Conservation (phyloP, 129 eudicot species). For the Tanacetum coccineum region DNA sequence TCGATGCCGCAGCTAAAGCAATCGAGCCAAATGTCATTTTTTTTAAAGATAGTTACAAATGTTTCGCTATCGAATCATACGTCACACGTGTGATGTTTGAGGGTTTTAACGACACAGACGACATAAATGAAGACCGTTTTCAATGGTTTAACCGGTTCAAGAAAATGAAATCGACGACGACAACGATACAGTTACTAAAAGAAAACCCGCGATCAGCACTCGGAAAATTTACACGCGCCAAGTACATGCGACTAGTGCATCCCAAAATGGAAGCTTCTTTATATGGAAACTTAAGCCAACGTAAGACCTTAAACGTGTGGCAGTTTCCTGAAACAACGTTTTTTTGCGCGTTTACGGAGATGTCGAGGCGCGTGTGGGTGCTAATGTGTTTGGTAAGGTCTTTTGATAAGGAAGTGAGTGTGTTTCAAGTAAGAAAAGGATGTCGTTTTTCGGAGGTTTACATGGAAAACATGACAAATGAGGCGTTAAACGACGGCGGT, state of each 20-base stretch:
- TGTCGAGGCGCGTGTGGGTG: slow-evolving; percentile 91
- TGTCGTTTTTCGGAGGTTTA: slow-evolving; percentile 81
- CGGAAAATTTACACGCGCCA: slow-evolving; percentile 58
- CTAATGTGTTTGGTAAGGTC: slow-evolving; percentile 64
- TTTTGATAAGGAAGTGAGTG: slow-evolving; percentile 44
- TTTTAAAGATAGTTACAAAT: slow-evolving; percentile 39
- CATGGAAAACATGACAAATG: slow-evolving; percentile 81
- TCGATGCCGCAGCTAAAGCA: slow-evolving; percentile 56
- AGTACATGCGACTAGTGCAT: slow-evolving; percentile 72
- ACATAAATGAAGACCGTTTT: slow-evolving; percentile 7
- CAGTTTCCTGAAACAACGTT: slow-evolving; percentile 74
- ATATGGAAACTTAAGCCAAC: slow-evolving; percentile 75
- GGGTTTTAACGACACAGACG: slow-evolving; percentile 38
- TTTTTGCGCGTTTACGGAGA: slow-evolving; percentile 65
- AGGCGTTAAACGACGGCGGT: slow-evolving; percentile 35
- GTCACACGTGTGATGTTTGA: slow-evolving; percentile 61
- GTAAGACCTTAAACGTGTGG: slow-evolving; percentile 62
- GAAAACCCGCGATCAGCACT: slow-evolving; percentile 46
- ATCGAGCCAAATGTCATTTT: slow-evolving; percentile 42
- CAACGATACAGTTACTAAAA: slow-evolving; percentile 35
- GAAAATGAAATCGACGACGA: slow-evolving; percentile 37
- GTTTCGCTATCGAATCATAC: slow-evolving; percentile 76
- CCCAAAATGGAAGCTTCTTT: slow-evolving; percentile 98
- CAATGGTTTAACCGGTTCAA: slow-evolving; percentile 47
- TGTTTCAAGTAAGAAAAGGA: slow-evolving; percentile 54